Conservation (phyloP, 805 yeast genomes). For the Candida coleopterorum region DNA sequence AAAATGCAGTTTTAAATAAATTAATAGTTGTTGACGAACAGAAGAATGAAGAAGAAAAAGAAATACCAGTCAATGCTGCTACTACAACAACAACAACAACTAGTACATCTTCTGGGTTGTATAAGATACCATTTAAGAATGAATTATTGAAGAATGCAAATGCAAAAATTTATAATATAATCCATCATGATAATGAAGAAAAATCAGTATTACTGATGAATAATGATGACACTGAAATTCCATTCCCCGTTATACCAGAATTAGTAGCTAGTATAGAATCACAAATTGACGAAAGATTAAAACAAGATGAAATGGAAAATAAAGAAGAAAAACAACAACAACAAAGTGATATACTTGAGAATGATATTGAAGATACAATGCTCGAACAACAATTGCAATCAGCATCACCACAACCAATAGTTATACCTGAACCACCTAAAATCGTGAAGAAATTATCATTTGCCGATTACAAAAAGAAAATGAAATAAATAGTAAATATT, state of each 20-base stretch:
- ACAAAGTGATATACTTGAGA: constrained; percentile 1
- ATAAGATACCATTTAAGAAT: constrained; percentile 22
- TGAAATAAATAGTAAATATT: constrained; percentile 13
- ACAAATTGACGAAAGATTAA: constrained; percentile 11
- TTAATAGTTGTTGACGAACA: not conserved
- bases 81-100: not conserved
- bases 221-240: constrained; percentile 5
- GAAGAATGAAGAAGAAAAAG: constrained; percentile 2
- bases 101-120: constrained; percentile 6
- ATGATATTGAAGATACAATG: constrained; percentile 1
- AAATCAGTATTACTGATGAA: constrained; percentile 4
- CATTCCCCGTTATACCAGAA: constrained; percentile 23
- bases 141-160: constrained; percentile 19
- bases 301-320: not conserved
- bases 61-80: too few species aligned
- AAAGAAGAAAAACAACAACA: not conserved
- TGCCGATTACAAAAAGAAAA: constrained; percentile 69
- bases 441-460: constrained; percentile 52
- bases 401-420: too few species aligned
- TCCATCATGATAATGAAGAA: constrained; percentile 6
- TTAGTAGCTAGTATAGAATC: constrained; percentile 19
- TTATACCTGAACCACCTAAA: constrained; percentile 7
- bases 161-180: not conserved
- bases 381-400: too few species aligned
- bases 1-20: not conserved